Evolutionary conservation across 163 green algal species (phyloP).

Genomic region (Trebouxiophyceae sp.): DNA sequence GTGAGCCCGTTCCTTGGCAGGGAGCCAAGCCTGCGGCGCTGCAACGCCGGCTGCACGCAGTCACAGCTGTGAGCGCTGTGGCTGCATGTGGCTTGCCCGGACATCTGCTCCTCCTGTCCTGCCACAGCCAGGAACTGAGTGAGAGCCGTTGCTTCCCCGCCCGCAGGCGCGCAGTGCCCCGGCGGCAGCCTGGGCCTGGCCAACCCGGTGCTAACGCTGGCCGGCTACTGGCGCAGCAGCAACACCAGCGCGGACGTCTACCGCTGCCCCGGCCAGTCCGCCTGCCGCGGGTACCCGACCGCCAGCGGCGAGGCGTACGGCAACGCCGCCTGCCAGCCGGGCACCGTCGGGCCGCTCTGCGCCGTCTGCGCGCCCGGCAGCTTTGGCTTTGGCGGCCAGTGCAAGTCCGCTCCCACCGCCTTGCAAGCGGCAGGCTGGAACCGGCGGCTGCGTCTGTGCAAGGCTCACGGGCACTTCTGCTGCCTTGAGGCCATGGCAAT

Average conservation of each 20-base stretch:
- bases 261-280: constrained; percentile 5
- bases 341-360: constrained; percentile 31
- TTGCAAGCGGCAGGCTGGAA: not conserved
- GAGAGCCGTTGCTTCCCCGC: too few relatives aligned
- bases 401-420: constrained; percentile 13
- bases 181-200: constrained; percentile 11
- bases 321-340: constrained; percentile 18
- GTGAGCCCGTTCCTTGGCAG: too few relatives aligned
- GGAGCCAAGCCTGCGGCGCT: too few relatives aligned
- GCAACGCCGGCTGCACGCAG: too few relatives aligned
- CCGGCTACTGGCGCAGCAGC: constrained; percentile 25
- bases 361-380: constrained; percentile 19
- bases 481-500: too few relatives aligned
- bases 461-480: too few relatives aligned
- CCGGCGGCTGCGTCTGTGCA: too few relatives aligned
- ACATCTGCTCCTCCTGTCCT: too few relatives aligned
- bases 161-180: constrained; percentile 24
- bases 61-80: too few relatives aligned
- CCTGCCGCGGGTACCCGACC: constrained; percentile 12
- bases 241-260: constrained; percentile 6
- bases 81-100: too few relatives aligned
- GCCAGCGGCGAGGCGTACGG: constrained; percentile 6
- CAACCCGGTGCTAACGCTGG: constrained; percentile 6
- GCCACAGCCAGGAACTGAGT: too few relatives aligned
- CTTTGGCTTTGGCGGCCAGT: constrained; percentile 27